Evolutionary conservation across 768 basidiomycete species (phyloP), one percentile per base, ranked within the genome.

Genomic region (Lanmaoa rubissima): DNA sequence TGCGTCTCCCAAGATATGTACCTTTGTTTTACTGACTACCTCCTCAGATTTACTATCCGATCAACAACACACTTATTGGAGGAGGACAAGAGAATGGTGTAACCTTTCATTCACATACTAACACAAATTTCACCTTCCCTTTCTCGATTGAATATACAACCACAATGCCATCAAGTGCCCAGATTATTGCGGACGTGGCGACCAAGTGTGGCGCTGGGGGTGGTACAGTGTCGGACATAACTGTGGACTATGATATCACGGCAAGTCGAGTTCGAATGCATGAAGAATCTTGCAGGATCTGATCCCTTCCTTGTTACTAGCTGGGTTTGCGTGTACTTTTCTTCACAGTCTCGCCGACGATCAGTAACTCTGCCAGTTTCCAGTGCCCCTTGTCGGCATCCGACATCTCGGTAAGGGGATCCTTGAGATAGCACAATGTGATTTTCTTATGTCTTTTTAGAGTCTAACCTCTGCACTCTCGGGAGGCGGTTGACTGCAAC

Each of bases 71-170:
- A 0, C 67, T 76, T n/a, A 74, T 93, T 48, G 91, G 91, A 13
- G 77, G 78, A 46, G 92, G 91, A 17, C 69, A 69, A 32, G 62
- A 81, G 41, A 73, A 74, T 19, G 71, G 73, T 53, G 59, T 85
- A 48, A 71, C 69, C 5, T 81, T 87, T 63, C 63, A 77, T 11
- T 76, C 88, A 13, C 74, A 83, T 61, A 65, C 78, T 3, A 75
- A 78, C 59, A 88, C 83, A 5, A 85, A 82, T 59, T 82, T 91
- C 74, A 85, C 83, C 0, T 89, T 94, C 75, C 91, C 91, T 2
- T 88, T 93, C 72, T 62, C 78, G 6, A 75, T 94, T 42, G 73
- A 75, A 43, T 94, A 92, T 74, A 80, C 79, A 38, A 74, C 76
- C 26, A 65, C 78, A 0, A 64, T 74, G 42, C 81, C 90, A 56